Base-by-base conservation (phyloP, 2,329 filamentous ascomycete species). In the Xylaria digitata region DNA sequence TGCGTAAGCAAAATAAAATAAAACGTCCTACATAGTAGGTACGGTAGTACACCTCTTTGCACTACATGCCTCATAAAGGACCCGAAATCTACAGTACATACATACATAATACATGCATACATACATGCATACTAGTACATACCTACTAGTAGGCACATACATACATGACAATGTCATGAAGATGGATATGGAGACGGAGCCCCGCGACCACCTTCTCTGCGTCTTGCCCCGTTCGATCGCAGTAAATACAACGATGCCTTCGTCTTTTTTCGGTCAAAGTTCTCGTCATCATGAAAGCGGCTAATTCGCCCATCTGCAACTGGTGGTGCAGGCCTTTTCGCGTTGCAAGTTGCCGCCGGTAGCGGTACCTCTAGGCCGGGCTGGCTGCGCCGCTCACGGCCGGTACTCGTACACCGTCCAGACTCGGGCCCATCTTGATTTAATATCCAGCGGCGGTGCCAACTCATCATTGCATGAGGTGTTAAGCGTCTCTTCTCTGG, bases 401-500 rank as follows among this genome's bases (percentile, higher is more conserved):
- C 69, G 70, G 75, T 76, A 76, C 75, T 71, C 71, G 70, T 76
- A 77, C 75, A 73, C 73, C 71, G 72, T 73, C 69, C 71, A 74
- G 71, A 73, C 69, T 70, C 74, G 75, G 64, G 78, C 79, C 82
- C 83, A 83, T 81, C 80, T 76, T 80, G 80, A 79, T 83, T 83
- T 83, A 85, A 85, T 84, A 82, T 85, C 82, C 83, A 86, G 82
- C 82, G 80, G 86, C 85, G 87, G 80, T 91, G 89, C 88, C 90
- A 92, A 87, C 89, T 89, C 90, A 92, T 91, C 89, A 88, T 80
- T 91, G 89, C 90, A 90, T 92, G 84, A 85, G 82, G 76, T 80
- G 79, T 80, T 80, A 77, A 79, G 79, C 78, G 75, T 80, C 80
- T 79, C 76, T 78, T 77, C 76, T 79, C 75, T 79, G 77, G 79